Evolutionary conservation across 164 flowering plant genomes (phyloP).

Genomic region (Chimonanthus salicifolius): DNA sequence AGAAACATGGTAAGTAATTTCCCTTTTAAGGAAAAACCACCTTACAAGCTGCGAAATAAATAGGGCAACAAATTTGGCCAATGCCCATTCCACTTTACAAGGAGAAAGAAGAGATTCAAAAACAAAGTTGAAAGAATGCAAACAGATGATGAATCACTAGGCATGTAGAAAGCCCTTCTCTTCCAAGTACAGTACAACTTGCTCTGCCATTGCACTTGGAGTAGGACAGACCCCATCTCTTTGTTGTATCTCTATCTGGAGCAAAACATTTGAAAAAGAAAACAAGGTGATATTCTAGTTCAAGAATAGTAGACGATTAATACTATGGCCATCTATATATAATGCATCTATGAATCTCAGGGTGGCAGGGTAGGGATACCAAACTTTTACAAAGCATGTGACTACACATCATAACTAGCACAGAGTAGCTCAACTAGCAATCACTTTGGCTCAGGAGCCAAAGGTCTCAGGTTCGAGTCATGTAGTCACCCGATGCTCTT

Average conservation of each 20-base stretch:
- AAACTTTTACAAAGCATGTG: background rate
- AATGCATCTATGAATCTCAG: background rate
- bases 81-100: conserved; percentile 1
- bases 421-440: too few relatives aligned
- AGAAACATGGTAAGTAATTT: too few relatives aligned
- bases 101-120: background rate
- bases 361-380: background rate
- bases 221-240: conserved; percentile 36
- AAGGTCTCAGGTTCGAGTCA: background rate
- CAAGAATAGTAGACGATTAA: too few relatives aligned
- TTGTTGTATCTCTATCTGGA: conserved; percentile 55
- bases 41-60: background rate
- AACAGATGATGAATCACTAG: conserved; percentile 7
- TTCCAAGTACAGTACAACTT: conserved; percentile 63
- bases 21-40: too few relatives aligned
- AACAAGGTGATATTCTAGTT: background rate
- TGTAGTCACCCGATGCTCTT: too few relatives aligned
- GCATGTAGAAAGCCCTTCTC: conserved; percentile 60
- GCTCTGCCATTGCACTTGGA: conserved; percentile 57
- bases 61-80: background rate
- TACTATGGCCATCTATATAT: background rate
- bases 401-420: background rate
- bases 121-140: background rate
- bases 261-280: background rate
- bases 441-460: background rate